Conservation (phyloP, 2,329 filamentous ascomycete genomes). For the Aspergillus floridensis region DNA sequence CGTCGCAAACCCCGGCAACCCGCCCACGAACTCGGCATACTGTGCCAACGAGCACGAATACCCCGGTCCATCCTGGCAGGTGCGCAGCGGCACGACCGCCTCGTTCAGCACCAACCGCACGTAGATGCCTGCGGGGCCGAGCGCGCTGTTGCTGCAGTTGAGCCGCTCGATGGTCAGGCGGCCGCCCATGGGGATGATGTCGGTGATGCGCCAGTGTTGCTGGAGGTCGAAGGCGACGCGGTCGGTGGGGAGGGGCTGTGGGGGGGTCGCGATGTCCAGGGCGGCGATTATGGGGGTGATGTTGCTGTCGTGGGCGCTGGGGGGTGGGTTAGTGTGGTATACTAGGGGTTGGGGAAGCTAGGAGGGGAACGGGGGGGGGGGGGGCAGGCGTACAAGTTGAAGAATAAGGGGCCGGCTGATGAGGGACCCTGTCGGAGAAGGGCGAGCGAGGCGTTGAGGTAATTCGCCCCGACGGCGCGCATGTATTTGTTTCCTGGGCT, state of each 20-base stretch:
- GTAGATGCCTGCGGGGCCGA: constrained; percentile 15
- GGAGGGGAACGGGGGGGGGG: not conserved
- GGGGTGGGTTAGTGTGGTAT: not conserved
- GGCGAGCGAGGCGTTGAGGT: constrained; percentile 19
- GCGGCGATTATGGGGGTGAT: constrained; percentile 22
- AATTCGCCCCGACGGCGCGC: constrained; percentile 22
- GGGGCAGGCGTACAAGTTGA: constrained; percentile 14
- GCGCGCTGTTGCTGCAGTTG: constrained; percentile 17
- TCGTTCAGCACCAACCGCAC: constrained; percentile 24
- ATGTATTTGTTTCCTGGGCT: constrained; percentile 20
- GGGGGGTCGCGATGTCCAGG: constrained; percentile 18
- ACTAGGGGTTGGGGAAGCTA: not conserved
- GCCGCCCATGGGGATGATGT: constrained; percentile 22
- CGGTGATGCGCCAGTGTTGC: constrained; percentile 12
- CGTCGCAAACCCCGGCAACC: constrained; percentile 10
- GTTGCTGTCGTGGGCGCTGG: constrained; percentile 18
- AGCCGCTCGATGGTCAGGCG: constrained; percentile 24
- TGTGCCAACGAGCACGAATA: constrained; percentile 18
- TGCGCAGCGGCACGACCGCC: constrained; percentile 19
- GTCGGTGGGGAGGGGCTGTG: constrained; percentile 18
- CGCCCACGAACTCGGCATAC: constrained; percentile 11
- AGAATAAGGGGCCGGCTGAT: constrained; percentile 10
- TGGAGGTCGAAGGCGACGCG: constrained; percentile 17
- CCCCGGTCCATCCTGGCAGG: constrained; percentile 19
- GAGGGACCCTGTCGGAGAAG: constrained; percentile 21